Conservation (phyloP, 202 grass and related monocot species). For the Eragrostis tef region DNA sequence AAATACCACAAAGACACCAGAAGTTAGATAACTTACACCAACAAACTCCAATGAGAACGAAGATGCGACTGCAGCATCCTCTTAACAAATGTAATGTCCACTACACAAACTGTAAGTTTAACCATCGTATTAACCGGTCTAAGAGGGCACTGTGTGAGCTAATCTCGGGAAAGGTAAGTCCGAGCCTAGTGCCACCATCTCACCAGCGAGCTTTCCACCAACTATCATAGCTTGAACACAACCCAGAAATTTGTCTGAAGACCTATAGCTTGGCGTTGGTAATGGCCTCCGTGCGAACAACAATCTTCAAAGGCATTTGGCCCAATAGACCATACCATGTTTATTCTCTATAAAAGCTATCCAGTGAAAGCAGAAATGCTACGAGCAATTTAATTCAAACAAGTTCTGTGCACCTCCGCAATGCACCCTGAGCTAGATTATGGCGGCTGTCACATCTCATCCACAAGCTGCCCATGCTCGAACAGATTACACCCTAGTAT, state of each 20-base stretch:
- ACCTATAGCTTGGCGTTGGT: background rate
- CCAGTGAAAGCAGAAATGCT: slow-evolving; percentile 12
- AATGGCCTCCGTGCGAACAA: background rate
- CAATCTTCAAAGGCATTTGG: background rate
- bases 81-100: slow-evolving; percentile 16
- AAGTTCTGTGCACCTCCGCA: background rate
- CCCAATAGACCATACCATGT: background rate
- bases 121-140: background rate
- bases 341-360: background rate
- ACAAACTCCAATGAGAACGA: slow-evolving; percentile 3
- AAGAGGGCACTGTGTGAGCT: slow-evolving; percentile 4
- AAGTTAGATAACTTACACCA: slow-evolving; percentile 24
- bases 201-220: background rate
- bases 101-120: background rate
- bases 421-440: slow-evolving; percentile 9
- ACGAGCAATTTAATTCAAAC: background rate
- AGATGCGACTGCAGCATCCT: background rate
- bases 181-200: background rate
- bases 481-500: background rate
- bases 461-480: background rate
- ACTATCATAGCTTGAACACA: background rate
- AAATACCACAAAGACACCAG: background rate
- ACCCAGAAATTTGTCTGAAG: background rate
- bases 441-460: background rate
- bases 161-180: slow-evolving; percentile 9